phyloP scores from a whole-genome alignment of 2,329 filamentous ascomycete genomes.

The Magnaporthales sp. region DNA sequence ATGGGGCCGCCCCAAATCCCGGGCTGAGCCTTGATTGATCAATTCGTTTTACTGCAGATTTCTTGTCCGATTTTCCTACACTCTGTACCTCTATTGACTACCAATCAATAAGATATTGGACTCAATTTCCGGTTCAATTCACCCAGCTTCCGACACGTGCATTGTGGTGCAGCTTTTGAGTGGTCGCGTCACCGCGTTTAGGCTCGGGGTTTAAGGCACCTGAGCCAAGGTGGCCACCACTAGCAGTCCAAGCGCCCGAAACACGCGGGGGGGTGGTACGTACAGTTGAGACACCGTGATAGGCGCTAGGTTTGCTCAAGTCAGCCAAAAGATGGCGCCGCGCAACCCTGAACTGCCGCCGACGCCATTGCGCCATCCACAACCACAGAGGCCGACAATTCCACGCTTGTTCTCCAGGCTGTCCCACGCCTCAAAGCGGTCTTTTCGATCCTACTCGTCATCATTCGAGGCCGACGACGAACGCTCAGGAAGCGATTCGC shows the following conservation, averaged over 20 bases:
- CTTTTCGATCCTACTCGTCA: conserved; percentile 50
- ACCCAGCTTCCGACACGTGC: neutral
- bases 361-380: neutral
- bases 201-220: neutral
- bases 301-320: neutral
- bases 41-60: neutral
- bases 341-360: conserved; percentile 6
- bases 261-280: neutral
- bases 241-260: neutral
- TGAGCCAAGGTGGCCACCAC: neutral
- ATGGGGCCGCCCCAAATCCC: neutral
- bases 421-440: conserved; percentile 44
- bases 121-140: neutral
- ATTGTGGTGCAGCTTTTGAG: neutral
- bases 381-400: conserved; percentile 22
- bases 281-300: neutral
- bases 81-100: neutral
- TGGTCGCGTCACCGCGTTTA: neutral
- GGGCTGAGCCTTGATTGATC: neutral
- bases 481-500: conserved; percentile 35
- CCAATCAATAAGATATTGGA: neutral
- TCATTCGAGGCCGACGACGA: conserved; percentile 65
- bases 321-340: conserved; percentile 3
- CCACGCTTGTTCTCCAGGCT: conserved; percentile 39
- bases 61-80: neutral